Evolutionary conservation across 495 filamentous ascomycete genomes (phyloP), one percentile per base, ranked within the genome.

Genomic region (Neurospora sp.): DNA sequence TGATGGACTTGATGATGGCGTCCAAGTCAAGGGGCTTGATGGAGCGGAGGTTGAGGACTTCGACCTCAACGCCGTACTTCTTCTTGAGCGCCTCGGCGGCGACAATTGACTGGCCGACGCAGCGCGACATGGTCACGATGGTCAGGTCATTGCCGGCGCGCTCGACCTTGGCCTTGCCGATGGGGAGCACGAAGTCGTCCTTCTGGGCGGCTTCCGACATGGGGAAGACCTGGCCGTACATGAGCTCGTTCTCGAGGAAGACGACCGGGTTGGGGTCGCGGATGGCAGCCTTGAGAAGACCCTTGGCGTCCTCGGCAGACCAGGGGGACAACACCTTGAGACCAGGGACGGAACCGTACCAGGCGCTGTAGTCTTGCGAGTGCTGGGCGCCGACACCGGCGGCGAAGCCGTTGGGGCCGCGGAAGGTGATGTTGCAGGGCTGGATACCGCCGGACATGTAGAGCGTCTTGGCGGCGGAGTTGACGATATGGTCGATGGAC

Each of bases 371-470:
- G 79, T 98, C 96, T 85, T 99, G 96, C 35, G 95, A 98, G 87
- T 99, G 96, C 86, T 99, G 96, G 70, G 96, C 96, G 68, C 87
- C 96, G 75, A 99, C 96, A 87, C 96, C 96, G 71, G 96, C 80
- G 72, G 96, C 96, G 82, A 99, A 99, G 74, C 96, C 96, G 82
- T 99, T 99, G 82, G 96, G 96, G 61, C 96, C 96, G 82, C 96
- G 94, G 90, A 99, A 99, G 74, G 96, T 98, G 82, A 99, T 91
- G 85, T 98, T 98, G 87, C 96, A 99, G 77, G 96, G 96, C 84
- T 99, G 96, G 83, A 97, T 99, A 82, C 96, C 96, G 76, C 96
- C 96, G 71, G 95, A 97, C 96, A 99, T 99, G 87, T 99, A 99
- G 82, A 98, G 96, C 27, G 96, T 99, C 87, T 98, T 99, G 75